These are phyloP conservation scores for Dacryopinax spathularia DNA, from an alignment of 768 basidiomycete species.

Conservation along the genomic window DNA sequence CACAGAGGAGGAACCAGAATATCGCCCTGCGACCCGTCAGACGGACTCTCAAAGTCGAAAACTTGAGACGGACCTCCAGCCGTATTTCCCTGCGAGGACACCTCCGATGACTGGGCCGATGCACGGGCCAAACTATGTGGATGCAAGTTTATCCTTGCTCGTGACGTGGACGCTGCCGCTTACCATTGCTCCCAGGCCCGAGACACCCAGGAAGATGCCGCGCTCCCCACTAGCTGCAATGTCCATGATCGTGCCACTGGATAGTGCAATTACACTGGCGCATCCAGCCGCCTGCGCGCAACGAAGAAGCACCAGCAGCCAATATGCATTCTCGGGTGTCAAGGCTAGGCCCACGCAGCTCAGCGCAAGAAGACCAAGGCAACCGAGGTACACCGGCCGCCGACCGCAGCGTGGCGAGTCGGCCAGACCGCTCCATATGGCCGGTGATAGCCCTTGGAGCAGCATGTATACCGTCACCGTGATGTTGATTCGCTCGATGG, in stretches of 20 bases:
- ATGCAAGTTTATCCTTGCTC: not conserved
- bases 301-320: conserved; percentile 20
- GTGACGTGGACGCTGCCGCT: not conserved
- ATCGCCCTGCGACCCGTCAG: conserved; percentile 30
- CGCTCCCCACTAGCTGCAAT: conserved; percentile 59
- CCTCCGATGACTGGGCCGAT: conserved; percentile 41
- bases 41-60: not conserved
- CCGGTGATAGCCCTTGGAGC: conserved; percentile 21
- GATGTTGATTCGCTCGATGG: conserved; percentile 18
- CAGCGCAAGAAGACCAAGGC: conserved; percentile 25
- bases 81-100: conserved; percentile 39
- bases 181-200: conserved; percentile 45
- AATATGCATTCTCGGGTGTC: conserved; percentile 19
- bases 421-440: conserved; percentile 19
- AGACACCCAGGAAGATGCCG: conserved; percentile 59
- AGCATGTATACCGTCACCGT: conserved; percentile 22
- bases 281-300: conserved; percentile 14
- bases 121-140: conserved; percentile 18
- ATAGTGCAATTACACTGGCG: conserved; percentile 54
- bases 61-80: conserved; percentile 41
- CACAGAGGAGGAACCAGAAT: conserved; percentile 48
- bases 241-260: conserved; percentile 69
- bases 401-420: not conserved
- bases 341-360: conserved; percentile 21
- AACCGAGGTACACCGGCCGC: conserved; percentile 30